Conservation (phyloP, 331 rosid genomes). For the Quercus tomentella region DNA sequence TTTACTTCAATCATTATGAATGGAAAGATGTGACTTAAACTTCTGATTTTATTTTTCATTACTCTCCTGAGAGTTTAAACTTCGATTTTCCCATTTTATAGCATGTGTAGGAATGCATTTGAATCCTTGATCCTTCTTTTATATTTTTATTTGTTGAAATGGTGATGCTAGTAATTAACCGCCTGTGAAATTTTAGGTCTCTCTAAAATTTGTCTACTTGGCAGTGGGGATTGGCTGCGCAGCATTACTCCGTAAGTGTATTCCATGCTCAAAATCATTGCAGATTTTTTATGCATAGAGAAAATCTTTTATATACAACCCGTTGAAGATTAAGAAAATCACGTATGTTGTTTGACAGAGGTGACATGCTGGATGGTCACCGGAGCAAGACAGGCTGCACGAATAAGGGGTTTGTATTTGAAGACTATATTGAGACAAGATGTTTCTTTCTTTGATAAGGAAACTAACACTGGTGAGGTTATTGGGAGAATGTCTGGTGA, state of each 20-base stretch:
- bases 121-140: not conserved
- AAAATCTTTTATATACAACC: not conserved
- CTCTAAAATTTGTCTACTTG: constrained; percentile 58
- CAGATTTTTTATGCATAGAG: not conserved
- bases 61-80: not conserved
- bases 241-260: constrained; percentile 61
- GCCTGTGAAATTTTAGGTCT: constrained; percentile 41
- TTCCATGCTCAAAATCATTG: not conserved
- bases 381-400: constrained; percentile 79
- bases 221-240: constrained; percentile 42
- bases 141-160: not conserved
- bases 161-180: not conserved
- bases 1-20: not conserved
- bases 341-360: constrained; percentile 44
- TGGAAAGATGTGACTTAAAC: not conserved
- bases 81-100: not conserved
- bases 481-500: constrained; percentile 86
- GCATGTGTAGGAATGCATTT: not conserved
- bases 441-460: constrained; percentile 68
- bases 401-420: constrained; percentile 70
- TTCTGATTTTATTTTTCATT: no score
- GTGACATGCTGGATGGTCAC: constrained; percentile 83
- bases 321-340: not conserved
- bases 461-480: constrained; percentile 76
- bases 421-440: constrained; percentile 72